These are phyloP conservation scores for Cetraspora pellucida DNA, from an alignment of 192 early-diverging fungal species.

Conservation along the genomic window DNA sequence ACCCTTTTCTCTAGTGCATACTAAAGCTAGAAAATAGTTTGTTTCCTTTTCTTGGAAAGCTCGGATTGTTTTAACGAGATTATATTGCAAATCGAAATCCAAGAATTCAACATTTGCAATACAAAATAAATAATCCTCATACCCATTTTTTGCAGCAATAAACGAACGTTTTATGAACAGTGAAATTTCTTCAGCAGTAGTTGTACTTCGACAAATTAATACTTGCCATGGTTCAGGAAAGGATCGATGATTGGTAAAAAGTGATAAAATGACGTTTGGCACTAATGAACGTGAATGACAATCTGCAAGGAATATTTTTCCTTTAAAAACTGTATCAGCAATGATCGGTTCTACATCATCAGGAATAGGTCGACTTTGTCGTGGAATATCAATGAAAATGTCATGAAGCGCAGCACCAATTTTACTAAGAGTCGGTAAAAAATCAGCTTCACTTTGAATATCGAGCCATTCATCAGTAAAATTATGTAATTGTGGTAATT, in stretches of 20 bases:
- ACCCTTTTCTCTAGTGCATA: constrained; percentile 19
- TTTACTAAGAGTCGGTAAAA: background rate
- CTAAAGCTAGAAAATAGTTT: constrained; percentile 24
- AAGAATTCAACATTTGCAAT: constrained; percentile 29
- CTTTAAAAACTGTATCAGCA: background rate
- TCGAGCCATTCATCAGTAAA: background rate
- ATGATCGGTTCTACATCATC: background rate
- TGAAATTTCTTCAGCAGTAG: constrained; percentile 22
- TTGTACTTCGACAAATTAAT: constrained; percentile 14
- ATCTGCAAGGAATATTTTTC: constrained; percentile 25
- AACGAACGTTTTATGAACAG: constrained; percentile 29
- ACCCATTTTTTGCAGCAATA: constrained; percentile 15
- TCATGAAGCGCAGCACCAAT: constrained; percentile 3
- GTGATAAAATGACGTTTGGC: constrained; percentile 24
- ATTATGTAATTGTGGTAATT: background rate
- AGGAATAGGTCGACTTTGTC: background rate
- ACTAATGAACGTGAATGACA: constrained; percentile 16
- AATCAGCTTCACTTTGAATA: background rate
- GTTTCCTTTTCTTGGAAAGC: background rate
- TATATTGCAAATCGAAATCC: constrained; percentile 30
- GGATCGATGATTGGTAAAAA: constrained; percentile 23
- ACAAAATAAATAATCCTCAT: constrained; percentile 10
- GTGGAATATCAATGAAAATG: background rate
- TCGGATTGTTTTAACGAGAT: constrained; percentile 6
- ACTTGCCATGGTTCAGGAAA: constrained; percentile 29